Evolutionary conservation across 2,329 filamentous ascomycete genomes (phyloP), one percentile per base, ranked within the genome.

Genomic region (Aureobasidium zeae): DNA sequence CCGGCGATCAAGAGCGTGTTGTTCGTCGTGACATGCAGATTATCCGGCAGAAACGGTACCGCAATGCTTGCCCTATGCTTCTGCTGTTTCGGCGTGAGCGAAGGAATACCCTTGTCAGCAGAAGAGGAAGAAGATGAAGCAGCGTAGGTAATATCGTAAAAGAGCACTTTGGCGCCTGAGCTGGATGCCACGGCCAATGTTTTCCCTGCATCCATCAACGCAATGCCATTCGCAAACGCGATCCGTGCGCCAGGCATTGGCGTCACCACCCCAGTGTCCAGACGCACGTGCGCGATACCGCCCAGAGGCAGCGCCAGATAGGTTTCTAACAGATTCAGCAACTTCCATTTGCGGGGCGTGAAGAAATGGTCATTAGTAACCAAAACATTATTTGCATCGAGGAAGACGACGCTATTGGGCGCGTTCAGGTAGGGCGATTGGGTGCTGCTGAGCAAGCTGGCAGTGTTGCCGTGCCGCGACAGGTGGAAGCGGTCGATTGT

Each of bases 321-420:
- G 0, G 64, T 66, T 45, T 70, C 66, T 2, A 66, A 22, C 21
- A 58, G 56, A 2, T 56, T 55, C 1, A 66, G 48, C 2, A 60
- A 5, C 0, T 49, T 52, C 1, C 55, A 53, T 1, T 51, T 31
- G 6, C 54, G 49, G 1, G 58, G 50, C 10, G 51, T 53, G 38
- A 67, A 56, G 49, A 55, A 58, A 50, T 69, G 66, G 51, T 69
- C 65, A 44, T 68, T 69, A 12, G 64, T 67, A 11, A 68, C 51
- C 38, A 62, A 57, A 2, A 68, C 41, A 22, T 59, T 57, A 4
- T 53, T 52, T 22, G 48, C 50, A 6, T 55, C 57, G 10, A 68
- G 45, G 1, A 56, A 52, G 10, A 58, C 50, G n/a, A 69, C 55
- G 3, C 59, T 56, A 49, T 69, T 70, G 2, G 67, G 66, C 0